Base-by-base conservation (phyloP, 345 rosid genomes). In the Eucalyptus regnans region DNA sequence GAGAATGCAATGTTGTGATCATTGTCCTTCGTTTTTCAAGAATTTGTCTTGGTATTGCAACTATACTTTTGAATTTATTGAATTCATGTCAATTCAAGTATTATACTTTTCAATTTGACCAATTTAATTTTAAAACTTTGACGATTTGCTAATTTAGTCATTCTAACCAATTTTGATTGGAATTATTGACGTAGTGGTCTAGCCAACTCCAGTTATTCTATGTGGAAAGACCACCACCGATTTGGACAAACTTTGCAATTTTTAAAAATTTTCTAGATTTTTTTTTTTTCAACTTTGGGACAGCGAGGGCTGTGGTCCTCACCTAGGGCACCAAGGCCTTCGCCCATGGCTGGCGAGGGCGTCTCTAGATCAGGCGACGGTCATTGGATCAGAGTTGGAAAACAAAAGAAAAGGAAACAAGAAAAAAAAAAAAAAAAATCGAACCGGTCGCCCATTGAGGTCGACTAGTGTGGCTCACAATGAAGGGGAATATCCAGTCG, bases 181-280 rank as follows among this genome's bases (percentile, higher is more conserved):
- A 64, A 14, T 64, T 1, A 64, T n/a, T 2, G 1, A 64, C 0
- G 2, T 14, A 33, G 18, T 0, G 3, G 1, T n/a, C 37, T 15
- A 15, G 3, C 9, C 9, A 64, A 8, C 18, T 4, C 3, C 0
- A 0, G 0, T 4, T 1, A 2, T 37, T 23, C 7, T 18, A 3
- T 0, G 4, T 0, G 7, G 4, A 5, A 37, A 5, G 12, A 10
- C 4, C 46, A 18, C 0, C 4, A 3, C 12, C 10, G 1, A 18
- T 5, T 7, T 18, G 25, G 7, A 37, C 7, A 18, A 33, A 4
- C 33, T 71, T 37, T 71, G 1, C 4, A 18, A 33, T 5, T 18
- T 33, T 13, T 71, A 17, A 66, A 27, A 12, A 1, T 8, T 33
- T 33, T 1, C 4, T 29, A 29, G 17, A 58, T 15, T 31, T 66